These are phyloP conservation scores for Calocera viscosa DNA, from an alignment of 768 basidiomycete species.

Conservation along the genomic window DNA sequence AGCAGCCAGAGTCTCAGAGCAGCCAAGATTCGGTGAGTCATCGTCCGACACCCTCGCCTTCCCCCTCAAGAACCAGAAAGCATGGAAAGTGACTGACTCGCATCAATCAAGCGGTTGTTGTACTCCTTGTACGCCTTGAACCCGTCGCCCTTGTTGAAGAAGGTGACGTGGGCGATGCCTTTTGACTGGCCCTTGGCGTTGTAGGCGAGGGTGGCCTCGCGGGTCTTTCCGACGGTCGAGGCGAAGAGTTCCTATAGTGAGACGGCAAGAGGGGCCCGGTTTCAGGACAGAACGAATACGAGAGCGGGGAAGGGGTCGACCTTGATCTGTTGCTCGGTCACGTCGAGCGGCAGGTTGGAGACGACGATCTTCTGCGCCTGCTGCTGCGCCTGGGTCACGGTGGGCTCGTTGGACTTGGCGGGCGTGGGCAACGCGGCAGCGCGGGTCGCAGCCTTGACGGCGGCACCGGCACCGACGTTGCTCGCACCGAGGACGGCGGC, in stretches of 20 bases:
- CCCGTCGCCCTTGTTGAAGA: slow-evolving; percentile 77
- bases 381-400: slow-evolving; percentile 21
- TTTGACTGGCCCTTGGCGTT: slow-evolving; percentile 78
- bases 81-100: slow-evolving; percentile 79
- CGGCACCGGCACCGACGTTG: slow-evolving; percentile 28
- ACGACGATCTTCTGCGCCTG: slow-evolving; percentile 86
- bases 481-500: slow-evolving; percentile 25
- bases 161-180: slow-evolving; percentile 77
- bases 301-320: slow-evolving; percentile 34
- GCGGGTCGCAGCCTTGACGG: slow-evolving; percentile 15
- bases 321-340: slow-evolving; percentile 87
- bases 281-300: not conserved
- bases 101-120: slow-evolving; percentile 99
- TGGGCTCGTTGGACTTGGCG: slow-evolving; percentile 18
- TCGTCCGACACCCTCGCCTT: not conserved
- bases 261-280: slow-evolving; percentile 7
- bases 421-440: slow-evolving; percentile 30
- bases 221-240: slow-evolving; percentile 76
- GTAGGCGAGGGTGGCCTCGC: slow-evolving; percentile 73
- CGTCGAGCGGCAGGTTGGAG: slow-evolving; percentile 82
- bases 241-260: slow-evolving; percentile 73
- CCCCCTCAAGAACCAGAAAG: slow-evolving; percentile 19
- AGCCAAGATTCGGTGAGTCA: slow-evolving; percentile 3
- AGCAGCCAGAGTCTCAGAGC: not conserved
- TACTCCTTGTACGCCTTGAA: slow-evolving; percentile 86